Evolutionary conservation across 163 green algal genomes (phyloP), one percentile per base, ranked within the genome.

Genomic region (Chlamydomonas reinhardtii): DNA sequence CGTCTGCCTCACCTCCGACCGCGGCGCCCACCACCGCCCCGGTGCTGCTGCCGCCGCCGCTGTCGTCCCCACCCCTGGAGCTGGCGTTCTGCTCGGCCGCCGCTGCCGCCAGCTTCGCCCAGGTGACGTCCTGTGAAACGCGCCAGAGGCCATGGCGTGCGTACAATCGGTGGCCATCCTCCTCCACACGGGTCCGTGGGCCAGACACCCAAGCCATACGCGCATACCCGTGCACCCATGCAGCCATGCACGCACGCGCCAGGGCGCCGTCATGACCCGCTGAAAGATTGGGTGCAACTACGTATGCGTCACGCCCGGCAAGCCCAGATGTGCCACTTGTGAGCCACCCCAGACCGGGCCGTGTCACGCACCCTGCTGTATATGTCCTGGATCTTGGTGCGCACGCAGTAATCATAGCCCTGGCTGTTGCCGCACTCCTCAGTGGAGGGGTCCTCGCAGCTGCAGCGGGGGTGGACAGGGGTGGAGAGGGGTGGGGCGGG

Each of bases 331-430:
- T n/a, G n/a, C n/a, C n/a, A n/a, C n/a, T n/a, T n/a, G n/a, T n/a
- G n/a, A n/a, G n/a, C n/a, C n/a, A n/a, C n/a, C 65, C 16, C 65
- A 20, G n/a, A 9, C 65, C 65, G 0, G 1, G 5, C 65, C 8
- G 1, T 12, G 11, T n/a, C 6, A 14, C 65, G 8, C n/a, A 20
- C 29, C 25, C 65, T 4, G 65, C 65, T 72, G 29, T 39, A 56
- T 2, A 75, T n/a, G 22, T 75, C 70, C 70, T 61, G 17, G n/a
- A 79, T 59, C 52, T 68, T 79, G 73, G 16, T 69, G 9, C 52
- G n/a, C 48, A 79, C 52, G 43, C 73, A 79, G 73, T 62, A 76
- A 39, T 76, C 71, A 24, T 61, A 76, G 71, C 71, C 71, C 25
- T 76, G 29, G 68, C 32, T 74, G 32, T 27, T 25, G 37, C 37